Conservation (phyloP, 139 green algal genomes). For the Pycnococcus provasolii region DNA sequence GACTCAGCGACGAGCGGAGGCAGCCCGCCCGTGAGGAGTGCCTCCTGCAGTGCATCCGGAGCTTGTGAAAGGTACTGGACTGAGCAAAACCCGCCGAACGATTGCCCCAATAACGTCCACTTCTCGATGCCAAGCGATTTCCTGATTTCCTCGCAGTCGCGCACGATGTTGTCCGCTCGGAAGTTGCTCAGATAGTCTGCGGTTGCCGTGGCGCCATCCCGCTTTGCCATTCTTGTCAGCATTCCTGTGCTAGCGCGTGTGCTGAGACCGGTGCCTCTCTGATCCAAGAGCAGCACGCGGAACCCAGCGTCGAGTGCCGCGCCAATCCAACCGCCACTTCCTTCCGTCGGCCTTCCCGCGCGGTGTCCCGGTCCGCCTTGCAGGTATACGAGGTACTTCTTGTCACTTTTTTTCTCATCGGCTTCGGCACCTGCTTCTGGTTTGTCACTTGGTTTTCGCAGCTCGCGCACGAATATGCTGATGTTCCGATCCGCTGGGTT, state of each 20-base stretch:
- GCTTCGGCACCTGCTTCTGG: conserved; percentile 22
- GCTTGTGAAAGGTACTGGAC: conserved; percentile 71
- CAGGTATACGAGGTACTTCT: conserved; percentile 30
- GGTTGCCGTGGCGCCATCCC: conserved; percentile 49
- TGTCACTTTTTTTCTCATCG: conserved; percentile 65
- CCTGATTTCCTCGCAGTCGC: conserved; percentile 71
- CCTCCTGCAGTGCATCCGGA: conserved; percentile 36
- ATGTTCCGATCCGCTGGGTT: conserved; percentile 34
- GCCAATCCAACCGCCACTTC: conserved; percentile 62
- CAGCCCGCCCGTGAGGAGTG: conserved; percentile 35
- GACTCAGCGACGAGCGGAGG: conserved; percentile 34
- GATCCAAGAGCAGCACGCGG: conserved; percentile 75
- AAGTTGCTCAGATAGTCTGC: conserved; percentile 62
- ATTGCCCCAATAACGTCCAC: conserved; percentile 82
- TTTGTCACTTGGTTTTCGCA: conserved; percentile 41
- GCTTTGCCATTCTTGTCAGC: conserved; percentile 26
- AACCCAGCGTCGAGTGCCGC: conserved; percentile 47
- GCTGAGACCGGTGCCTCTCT: conserved; percentile 62
- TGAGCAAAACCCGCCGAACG: conserved; percentile 89
- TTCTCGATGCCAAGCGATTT: conserved; percentile 35
- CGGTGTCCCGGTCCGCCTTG: conserved; percentile 82
- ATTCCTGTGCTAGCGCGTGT: conserved; percentile 50
- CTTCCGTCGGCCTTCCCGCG: conserved; percentile 42
- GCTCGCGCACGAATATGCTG: conserved; percentile 62
- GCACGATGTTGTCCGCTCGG: conserved; percentile 78